A percentile compares a stretch with the other conserved stretches of the same genome.
phyloP scores from a whole-genome alignment of 2,329 filamentous ascomycete genomes.

The Monilinia aucupariae region DNA sequence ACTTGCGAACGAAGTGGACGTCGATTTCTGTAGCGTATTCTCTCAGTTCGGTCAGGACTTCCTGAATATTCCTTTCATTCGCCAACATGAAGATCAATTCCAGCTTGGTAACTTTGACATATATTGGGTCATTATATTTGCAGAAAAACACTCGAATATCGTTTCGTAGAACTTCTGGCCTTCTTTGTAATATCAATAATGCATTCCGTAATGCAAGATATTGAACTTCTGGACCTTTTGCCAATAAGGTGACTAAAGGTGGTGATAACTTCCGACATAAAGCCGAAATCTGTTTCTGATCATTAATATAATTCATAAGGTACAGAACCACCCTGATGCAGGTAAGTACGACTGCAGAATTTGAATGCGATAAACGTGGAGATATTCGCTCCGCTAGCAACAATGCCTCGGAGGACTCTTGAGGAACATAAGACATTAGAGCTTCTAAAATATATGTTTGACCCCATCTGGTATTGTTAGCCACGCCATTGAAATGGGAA shows the following conservation, averaged over 20 bases:
- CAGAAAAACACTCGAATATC: conserved; percentile 99
- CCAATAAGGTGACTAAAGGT: conserved; percentile 86
- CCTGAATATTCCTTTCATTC: conserved; percentile 88
- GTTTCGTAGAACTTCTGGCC: conserved; percentile 89
- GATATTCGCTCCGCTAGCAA: conserved; percentile 89
- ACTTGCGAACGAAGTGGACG: conserved; percentile 96
- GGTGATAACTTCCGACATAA: conserved; percentile 92
- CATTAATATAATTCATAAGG: conserved; percentile 96
- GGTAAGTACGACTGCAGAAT: conserved; percentile 92
- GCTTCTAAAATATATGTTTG: conserved; percentile 98
- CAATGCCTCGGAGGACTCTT: conserved; percentile 81
- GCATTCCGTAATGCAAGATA: conserved; percentile 93
- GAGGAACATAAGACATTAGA: conserved; percentile 94
- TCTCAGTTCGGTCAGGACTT: conserved; percentile 86
- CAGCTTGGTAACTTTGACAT: conserved; percentile 97
- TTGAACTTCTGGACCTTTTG: conserved; percentile 97
- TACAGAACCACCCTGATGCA: conserved; percentile 96
- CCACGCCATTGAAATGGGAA: background rate
- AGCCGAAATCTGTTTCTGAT: conserved; percentile 79
- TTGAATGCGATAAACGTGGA: conserved; percentile 92
- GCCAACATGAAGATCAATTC: conserved; percentile 99
- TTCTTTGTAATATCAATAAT: conserved; percentile 83
- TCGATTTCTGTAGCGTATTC: conserved; percentile 99
- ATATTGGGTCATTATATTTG: conserved; percentile 99
- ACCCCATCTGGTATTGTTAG: conserved; percentile 65